A percentile compares a stretch with the other conserved stretches of the same genome.
Evolutionary conservation across 495 filamentous ascomycete species (phyloP).

Genomic region (Lepraria neglecta): DNA sequence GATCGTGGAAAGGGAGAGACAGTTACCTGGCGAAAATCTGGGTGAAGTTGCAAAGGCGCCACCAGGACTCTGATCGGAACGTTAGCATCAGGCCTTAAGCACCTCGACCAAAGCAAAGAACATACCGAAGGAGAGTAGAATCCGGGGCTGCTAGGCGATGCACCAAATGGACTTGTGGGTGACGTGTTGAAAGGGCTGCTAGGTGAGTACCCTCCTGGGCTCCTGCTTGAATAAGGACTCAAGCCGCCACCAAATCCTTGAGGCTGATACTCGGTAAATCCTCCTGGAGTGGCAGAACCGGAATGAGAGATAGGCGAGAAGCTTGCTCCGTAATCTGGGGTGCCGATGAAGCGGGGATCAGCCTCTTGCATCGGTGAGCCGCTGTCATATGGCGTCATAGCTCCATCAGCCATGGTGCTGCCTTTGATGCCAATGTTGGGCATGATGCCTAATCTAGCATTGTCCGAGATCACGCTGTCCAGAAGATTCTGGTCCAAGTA

Average conservation of each 20-base stretch:
- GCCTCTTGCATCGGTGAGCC: constrained; percentile 67
- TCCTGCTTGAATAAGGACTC: constrained; percentile 62
- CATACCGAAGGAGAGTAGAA: constrained; percentile 37
- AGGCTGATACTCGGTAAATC: constrained; percentile 59
- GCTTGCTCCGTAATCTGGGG: constrained; percentile 67
- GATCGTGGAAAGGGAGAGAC: too few relatives aligned
- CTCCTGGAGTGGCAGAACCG: constrained; percentile 67
- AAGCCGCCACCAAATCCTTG: constrained; percentile 51
- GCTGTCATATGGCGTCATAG: constrained; percentile 89
- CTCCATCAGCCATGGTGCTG: constrained; percentile 63
- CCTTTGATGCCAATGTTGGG: constrained; percentile 68
- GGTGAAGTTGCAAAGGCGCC: constrained; percentile 38
- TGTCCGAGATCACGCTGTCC: constrained; percentile 87
- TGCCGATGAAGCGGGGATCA: constrained; percentile 67
- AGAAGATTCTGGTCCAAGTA: constrained; percentile 91
- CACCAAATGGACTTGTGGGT: constrained; percentile 63
- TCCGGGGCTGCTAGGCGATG: constrained; percentile 65
- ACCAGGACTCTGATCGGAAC: constrained; percentile 1
- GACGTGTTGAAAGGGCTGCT: constrained; percentile 57
- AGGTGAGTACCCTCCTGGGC: constrained; percentile 62
- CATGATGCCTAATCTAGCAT: constrained; percentile 72
- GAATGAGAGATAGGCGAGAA: constrained; percentile 87
- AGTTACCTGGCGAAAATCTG: constrained; percentile 46
- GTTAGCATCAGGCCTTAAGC: too few relatives aligned
- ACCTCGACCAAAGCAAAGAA: too few relatives aligned